A percentile compares a stretch with the other conserved stretches of the same genome.
Conservation (phyloP, 805 yeast genomes). For the Barnettozyma botsteinii region DNA sequence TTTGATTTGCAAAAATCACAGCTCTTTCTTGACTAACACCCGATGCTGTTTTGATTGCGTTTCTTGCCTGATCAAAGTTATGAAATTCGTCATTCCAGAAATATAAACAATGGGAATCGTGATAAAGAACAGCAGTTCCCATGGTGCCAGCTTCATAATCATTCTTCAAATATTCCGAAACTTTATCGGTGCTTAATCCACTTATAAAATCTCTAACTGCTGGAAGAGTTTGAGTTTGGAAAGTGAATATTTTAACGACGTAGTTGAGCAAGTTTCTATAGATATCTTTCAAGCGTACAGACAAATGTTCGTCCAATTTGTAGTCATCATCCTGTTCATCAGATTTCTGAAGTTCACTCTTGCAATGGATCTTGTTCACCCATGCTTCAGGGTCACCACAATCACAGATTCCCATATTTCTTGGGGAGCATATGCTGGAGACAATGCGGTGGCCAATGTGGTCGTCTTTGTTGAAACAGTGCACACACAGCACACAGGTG, state of each 20-base stretch:
- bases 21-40: slow-evolving; percentile 28
- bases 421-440: slow-evolving; percentile 29
- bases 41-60: slow-evolving; percentile 36
- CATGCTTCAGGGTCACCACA: slow-evolving; percentile 90
- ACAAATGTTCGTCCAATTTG: slow-evolving; percentile 7
- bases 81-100: slow-evolving; percentile 82
- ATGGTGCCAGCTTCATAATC: neutral
- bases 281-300: slow-evolving; percentile 20
- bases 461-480: slow-evolving; percentile 66
- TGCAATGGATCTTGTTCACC: slow-evolving; percentile 46
- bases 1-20: slow-evolving; percentile 33
- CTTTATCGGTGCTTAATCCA: neutral
- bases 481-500: slow-evolving; percentile 69
- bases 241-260: slow-evolving; percentile 38
- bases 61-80: slow-evolving; percentile 48
- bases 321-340: slow-evolving; percentile 29
- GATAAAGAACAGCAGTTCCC: slow-evolving; percentile 33
- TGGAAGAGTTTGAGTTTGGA: slow-evolving; percentile 34
- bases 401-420: slow-evolving; percentile 44
- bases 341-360: slow-evolving; percentile 24
- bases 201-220: slow-evolving; percentile 19
- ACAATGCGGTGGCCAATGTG: slow-evolving; percentile 63
- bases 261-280: slow-evolving; percentile 35
- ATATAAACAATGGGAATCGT: too few species aligned
- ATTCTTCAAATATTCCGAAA: neutral